Conservation (phyloP, 139 green algal species). For the Volvox africanus region DNA sequence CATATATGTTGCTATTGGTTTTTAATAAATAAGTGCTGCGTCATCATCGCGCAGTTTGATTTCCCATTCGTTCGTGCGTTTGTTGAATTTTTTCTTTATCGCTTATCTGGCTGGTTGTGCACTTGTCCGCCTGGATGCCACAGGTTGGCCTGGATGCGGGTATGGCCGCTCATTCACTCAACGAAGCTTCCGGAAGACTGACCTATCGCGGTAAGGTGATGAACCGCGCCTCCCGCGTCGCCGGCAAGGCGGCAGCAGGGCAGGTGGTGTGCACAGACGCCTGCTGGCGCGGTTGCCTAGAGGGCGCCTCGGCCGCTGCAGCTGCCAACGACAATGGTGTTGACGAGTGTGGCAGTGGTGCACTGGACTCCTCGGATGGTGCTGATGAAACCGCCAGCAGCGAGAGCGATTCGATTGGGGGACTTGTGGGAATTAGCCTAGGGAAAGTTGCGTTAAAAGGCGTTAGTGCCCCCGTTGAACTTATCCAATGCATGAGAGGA, state of each 20-base stretch:
- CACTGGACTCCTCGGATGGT: background rate
- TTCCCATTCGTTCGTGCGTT: too few species aligned
- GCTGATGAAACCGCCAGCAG: background rate
- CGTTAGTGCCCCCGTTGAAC: constrained; percentile 19
- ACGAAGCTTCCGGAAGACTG: constrained; percentile 40
- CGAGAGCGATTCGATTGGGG: background rate
- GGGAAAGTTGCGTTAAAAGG: constrained; percentile 13
- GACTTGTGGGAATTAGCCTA: constrained; percentile 1
- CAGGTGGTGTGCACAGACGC: constrained; percentile 39
- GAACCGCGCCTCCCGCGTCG: constrained; percentile 50
- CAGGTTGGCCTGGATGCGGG: constrained; percentile 50
- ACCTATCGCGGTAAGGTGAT: constrained; percentile 56
- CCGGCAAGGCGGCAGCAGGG: constrained; percentile 8
- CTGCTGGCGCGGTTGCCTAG: background rate
- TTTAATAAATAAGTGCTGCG: too few species aligned
- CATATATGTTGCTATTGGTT: too few species aligned
- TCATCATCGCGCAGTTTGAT: too few species aligned
- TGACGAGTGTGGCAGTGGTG: too few species aligned
- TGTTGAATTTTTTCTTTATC: background rate
- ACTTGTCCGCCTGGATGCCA: too few species aligned
- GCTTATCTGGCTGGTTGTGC: too few species aligned
- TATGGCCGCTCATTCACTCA: constrained; percentile 10
- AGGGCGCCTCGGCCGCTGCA: background rate
- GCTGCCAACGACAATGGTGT: background rate
- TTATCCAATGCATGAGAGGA: constrained; percentile 29